Base-by-base conservation (phyloP, 768 basidiomycete genomes). In the Sistotremastrum suecicum region DNA sequence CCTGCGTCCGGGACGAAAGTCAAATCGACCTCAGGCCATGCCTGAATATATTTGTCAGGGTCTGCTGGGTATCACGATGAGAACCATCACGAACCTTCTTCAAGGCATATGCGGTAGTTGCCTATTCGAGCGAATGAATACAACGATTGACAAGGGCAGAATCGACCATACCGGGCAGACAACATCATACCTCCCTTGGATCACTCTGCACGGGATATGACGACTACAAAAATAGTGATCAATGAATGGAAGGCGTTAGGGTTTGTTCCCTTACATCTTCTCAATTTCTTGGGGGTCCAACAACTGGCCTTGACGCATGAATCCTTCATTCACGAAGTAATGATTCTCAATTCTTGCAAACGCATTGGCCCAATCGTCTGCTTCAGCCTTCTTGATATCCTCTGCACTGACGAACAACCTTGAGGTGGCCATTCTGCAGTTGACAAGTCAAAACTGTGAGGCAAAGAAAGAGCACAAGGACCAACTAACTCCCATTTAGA, bases 311-410 rank as follows among this genome's bases (percentile, higher is more conserved):
- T 90, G 83, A 20, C 85, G 69, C 78, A 91, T 79, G 62, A 87
- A 94, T 3, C 84, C 81, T 78, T 75, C 72, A 54, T 91, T 86
- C 43, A 91, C 66, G 55, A 92, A 92, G 60, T 84, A 94, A 55
- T 92, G 88, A 55, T 89, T 89, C 64, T 90, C 89, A 40, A 92
- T 89, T 35, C 78, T 67, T 12, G 88, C 84, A 60, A 90, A 91
- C 0, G 88, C 81, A 46, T 86, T 90, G 44, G 88, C 80, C 60
- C 82, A 91, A 32, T 75, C 70, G 49, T 83, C 84, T 35, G 78
- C 64, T 44, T 78, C 78, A 8, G 82, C 84, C 42, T 74, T 71
- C 10, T 74, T 74, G 39, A 94, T 63, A 51, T 80, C 72, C 3
- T 65, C 72, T 4, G 77, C 76, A 53, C 85, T 83, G 11, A 87